These are phyloP conservation scores for Botrytis byssoidea DNA, from an alignment of 2,329 filamentous ascomycete species.

Conservation along the genomic window DNA sequence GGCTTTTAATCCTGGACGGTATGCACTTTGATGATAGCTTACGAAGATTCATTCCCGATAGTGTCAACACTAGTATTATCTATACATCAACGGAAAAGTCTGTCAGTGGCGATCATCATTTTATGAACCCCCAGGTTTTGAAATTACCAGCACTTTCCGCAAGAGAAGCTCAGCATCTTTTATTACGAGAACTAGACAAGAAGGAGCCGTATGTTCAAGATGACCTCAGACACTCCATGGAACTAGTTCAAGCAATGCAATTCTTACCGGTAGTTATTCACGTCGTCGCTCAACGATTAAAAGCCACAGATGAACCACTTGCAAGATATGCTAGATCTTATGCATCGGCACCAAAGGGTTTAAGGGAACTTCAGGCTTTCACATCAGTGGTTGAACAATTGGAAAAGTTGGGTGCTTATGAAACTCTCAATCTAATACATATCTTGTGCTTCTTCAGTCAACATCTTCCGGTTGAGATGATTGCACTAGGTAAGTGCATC, in stretches of 20 bases:
- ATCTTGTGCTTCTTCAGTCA: slow-evolving; percentile 65
- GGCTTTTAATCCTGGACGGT: slow-evolving; percentile 68
- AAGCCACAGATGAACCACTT: slow-evolving; percentile 59
- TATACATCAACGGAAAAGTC: slow-evolving; percentile 66
- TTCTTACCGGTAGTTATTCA: slow-evolving; percentile 67
- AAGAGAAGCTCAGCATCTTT: slow-evolving; percentile 57
- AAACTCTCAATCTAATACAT: slow-evolving; percentile 63
- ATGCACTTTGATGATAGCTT: slow-evolving; percentile 60
- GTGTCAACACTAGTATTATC: slow-evolving; percentile 61
- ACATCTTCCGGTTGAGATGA: slow-evolving; percentile 64
- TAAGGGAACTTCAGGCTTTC: slow-evolving; percentile 50
- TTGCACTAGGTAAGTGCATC: slow-evolving; percentile 50
- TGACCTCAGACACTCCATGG: slow-evolving; percentile 56
- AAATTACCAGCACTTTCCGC: slow-evolving; percentile 54
- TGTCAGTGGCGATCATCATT: slow-evolving; percentile 54
- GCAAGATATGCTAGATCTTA: slow-evolving; percentile 60
- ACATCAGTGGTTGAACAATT: slow-evolving; percentile 51
- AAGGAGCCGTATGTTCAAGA: slow-evolving; percentile 51
- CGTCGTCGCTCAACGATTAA: slow-evolving; percentile 61
- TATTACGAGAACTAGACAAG: slow-evolving; percentile 62
- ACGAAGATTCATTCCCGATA: slow-evolving; percentile 62
- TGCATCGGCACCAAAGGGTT: slow-evolving; percentile 51
- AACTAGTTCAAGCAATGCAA: slow-evolving; percentile 62
- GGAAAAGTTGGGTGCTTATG: slow-evolving; percentile 45
- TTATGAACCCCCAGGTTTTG: slow-evolving; percentile 57